Percentiles rank a stretch among this genome's conserved stretches.
Evolutionary conservation across 805 yeast genomes (phyloP).

Genomic region (Blastobotrys terrestris): DNA sequence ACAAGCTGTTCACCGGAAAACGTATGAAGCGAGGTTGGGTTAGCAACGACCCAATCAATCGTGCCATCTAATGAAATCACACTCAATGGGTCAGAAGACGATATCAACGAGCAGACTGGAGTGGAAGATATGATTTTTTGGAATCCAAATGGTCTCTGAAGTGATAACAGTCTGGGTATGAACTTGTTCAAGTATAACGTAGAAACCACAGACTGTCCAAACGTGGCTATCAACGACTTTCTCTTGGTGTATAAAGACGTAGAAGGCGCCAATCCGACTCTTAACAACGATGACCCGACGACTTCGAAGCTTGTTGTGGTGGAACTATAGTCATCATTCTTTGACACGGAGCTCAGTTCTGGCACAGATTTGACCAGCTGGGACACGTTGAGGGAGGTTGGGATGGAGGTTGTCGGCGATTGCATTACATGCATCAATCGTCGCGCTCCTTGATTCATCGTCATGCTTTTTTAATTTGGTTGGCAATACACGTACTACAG

Average conservation of each 20-base stretch:
- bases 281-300: slow-evolving; percentile 26
- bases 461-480: neutral
- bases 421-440: slow-evolving; percentile 6
- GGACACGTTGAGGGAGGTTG: slow-evolving; percentile 10
- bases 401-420: slow-evolving; percentile 8
- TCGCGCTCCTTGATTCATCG: neutral
- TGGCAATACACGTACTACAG: neutral
- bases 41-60: slow-evolving; percentile 39
- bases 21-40: slow-evolving; percentile 37
- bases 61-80: slow-evolving; percentile 36
- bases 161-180: slow-evolving; percentile 1
- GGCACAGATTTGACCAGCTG: slow-evolving; percentile 8
- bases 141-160: slow-evolving; percentile 7
- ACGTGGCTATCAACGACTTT: slow-evolving; percentile 39
- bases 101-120: slow-evolving; percentile 26
- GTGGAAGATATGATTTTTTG: slow-evolving; percentile 26
- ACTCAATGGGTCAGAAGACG: slow-evolving; percentile 27
- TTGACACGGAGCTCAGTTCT: neutral
- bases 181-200: slow-evolving; percentile 3
- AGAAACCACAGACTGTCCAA: slow-evolving; percentile 31
- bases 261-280: slow-evolving; percentile 38
- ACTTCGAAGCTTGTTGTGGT: slow-evolving; percentile 8
- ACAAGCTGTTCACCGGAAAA: slow-evolving; percentile 38
- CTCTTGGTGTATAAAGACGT: slow-evolving; percentile 34
- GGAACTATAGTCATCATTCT: slow-evolving; percentile 1